Conservation (phyloP, 345 rosid species). For the Camelina neglecta region DNA sequence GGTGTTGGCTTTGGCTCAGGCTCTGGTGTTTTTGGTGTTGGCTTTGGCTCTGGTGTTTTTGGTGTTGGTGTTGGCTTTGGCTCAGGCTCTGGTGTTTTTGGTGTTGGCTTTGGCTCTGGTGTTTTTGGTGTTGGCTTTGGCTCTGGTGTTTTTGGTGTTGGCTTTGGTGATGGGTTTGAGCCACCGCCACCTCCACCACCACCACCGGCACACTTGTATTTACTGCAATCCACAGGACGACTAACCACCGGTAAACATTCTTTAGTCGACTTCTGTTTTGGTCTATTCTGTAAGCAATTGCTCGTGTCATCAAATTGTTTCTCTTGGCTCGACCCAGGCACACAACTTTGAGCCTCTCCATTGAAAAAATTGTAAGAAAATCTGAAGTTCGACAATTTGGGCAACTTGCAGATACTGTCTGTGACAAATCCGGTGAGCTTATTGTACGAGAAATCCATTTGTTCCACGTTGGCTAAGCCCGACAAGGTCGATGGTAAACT, state of each 20-base stretch:
- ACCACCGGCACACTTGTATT: constrained; percentile 48
- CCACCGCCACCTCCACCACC: constrained; percentile 33
- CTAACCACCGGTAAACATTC: constrained; percentile 50
- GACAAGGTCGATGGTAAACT: constrained; percentile 52
- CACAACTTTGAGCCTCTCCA: constrained; percentile 59
- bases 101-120: constrained; percentile 25
- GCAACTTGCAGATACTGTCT: constrained; percentile 61
- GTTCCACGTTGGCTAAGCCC: constrained; percentile 46
- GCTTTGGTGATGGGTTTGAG: constrained; percentile 39
- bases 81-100: constrained; percentile 33
- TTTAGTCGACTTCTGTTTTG: constrained; percentile 51
- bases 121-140: constrained; percentile 21
- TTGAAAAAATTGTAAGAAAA: constrained; percentile 70
- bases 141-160: constrained; percentile 33
- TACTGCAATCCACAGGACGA: constrained; percentile 59
- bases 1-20: background rate
- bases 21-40: constrained; percentile 24
- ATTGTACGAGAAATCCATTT: constrained; percentile 56
- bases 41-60: background rate
- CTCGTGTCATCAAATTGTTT: constrained; percentile 50
- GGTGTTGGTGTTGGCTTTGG: constrained; percentile 37
- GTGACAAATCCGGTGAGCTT: constrained; percentile 67
- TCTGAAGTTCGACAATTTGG: constrained; percentile 59
- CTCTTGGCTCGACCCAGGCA: constrained; percentile 39
- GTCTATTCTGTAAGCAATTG: constrained; percentile 57